Conservation (phyloP, 1,284 basidiomycete genomes). For the Somion occarium region DNA sequence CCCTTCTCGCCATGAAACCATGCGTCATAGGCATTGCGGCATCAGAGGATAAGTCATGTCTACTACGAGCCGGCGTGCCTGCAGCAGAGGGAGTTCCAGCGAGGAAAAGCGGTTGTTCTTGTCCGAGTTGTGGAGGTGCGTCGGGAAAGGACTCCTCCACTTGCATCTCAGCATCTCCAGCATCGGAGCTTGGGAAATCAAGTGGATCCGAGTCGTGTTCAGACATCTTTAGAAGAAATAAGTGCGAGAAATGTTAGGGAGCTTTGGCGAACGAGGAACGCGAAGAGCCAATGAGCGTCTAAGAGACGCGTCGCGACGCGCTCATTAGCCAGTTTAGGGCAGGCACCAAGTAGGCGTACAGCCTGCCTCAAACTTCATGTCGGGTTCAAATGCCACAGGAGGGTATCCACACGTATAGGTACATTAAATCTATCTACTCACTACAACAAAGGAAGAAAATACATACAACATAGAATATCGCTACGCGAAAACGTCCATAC, state of each 20-base stretch:
- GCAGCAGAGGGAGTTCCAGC: conserved; percentile 53
- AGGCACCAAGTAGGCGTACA: conserved; percentile 8
- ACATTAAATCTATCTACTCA: too few species aligned
- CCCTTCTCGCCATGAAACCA: conserved; percentile 52
- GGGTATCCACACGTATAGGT: too few species aligned
- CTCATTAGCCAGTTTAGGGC: conserved; percentile 18
- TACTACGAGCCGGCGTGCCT: conserved; percentile 45
- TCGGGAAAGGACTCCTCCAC: conserved; percentile 15
- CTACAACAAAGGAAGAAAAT: too few species aligned
- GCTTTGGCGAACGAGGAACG: too few species aligned
- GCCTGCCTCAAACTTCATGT: background rate
- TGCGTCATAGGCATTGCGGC: conserved; percentile 35
- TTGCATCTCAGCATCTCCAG: conserved; percentile 50
- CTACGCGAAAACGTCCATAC: too few species aligned
- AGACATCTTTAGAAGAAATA: background rate
- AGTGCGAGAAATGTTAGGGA: background rate
- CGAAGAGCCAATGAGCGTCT: background rate
- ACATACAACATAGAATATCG: too few species aligned
- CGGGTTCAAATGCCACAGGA: too few species aligned
- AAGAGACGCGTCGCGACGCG: conserved; percentile 15
- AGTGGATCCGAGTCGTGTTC: conserved; percentile 51
- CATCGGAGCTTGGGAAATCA: conserved; percentile 61
- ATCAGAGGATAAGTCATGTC: conserved; percentile 14
- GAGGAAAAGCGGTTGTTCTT: conserved; percentile 50
- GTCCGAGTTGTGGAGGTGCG: conserved; percentile 26